Conservation (phyloP, 2,329 filamentous ascomycete genomes). For the Helicocarpus griseus region DNA sequence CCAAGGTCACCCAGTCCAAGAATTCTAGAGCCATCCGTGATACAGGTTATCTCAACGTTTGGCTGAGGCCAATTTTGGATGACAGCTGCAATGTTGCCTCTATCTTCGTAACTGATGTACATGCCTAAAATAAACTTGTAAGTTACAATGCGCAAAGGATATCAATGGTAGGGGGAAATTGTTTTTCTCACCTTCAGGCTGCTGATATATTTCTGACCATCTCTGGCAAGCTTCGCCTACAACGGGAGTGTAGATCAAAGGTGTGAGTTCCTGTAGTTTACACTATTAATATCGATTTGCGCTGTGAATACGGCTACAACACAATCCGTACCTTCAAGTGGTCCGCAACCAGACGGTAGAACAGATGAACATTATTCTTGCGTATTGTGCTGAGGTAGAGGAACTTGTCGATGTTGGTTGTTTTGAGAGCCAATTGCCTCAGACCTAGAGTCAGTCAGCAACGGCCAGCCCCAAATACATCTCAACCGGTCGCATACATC, state of each 20-base stretch:
- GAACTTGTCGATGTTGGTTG: constrained; percentile 40
- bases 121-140: constrained; percentile 42
- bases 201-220: constrained; percentile 92
- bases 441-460: constrained; percentile 22
- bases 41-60: constrained; percentile 88
- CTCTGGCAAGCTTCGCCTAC: constrained; percentile 91
- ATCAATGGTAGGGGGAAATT: constrained; percentile 1
- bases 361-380: constrained; percentile 44
- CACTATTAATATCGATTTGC: no score
- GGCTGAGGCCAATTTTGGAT: constrained; percentile 86
- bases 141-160: neutral
- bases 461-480: neutral
- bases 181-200: constrained; percentile 60
- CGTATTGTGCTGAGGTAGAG: constrained; percentile 41
- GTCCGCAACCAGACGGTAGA: constrained; percentile 41
- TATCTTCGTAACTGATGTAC: constrained; percentile 93
- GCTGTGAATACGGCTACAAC: neutral
- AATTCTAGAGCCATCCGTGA: constrained; percentile 93
- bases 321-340: constrained; percentile 32
- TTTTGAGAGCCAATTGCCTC: constrained; percentile 38
- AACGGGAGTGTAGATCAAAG: constrained; percentile 42
- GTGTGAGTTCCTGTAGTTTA: constrained; percentile 37
- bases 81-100: constrained; percentile 78
- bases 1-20: constrained; percentile 86
- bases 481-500: constrained; percentile 31